Base-by-base conservation (phyloP, 352 stramenopile genomes). In the Globisporangium cederbergense region DNA sequence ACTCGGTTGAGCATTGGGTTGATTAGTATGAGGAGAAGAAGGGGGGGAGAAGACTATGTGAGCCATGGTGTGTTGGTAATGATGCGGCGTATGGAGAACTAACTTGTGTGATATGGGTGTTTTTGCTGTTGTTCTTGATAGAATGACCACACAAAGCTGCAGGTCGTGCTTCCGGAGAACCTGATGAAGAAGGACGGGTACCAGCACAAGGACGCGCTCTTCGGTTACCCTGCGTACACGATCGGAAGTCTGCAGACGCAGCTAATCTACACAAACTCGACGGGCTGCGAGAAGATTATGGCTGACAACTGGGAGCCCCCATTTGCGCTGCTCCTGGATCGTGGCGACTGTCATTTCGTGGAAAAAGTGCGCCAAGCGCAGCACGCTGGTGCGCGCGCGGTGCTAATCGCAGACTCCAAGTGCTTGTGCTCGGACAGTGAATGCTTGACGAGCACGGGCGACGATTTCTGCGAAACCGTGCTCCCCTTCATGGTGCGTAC, bases 381-480 rank as follows among this genome's bases (percentile, higher is more conserved):
- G 79, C 86, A 96, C 52, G 76, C 89, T 2, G 96, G 97, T 4
- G 96, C 96, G 7, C 83, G 94, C 20, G 97, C 88, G 14, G 94
- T 98, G 56, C 83, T 99, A 38, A 98, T 99, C 72, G 96, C 91
- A 42, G 96, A 99, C 79, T 97, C 97, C 81, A 96, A 93, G 58
- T 99, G 97, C 75, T 70, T 98, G 43, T 99, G 97, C 81, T 81
- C 74, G 43, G 91, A 97, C 61, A 79, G 81, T 28, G 80, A 88
- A 78, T 93, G 76, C 68, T 65, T 93, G 50, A 64, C 67, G 42
- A 77, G 76, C 58, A 93, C 86, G 60, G 83, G 83, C 54, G 83
- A 94, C 62, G 74, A 93, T 58, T 83, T 83, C 57, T 98, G 92
- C 70, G 90, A 98, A 79, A 90, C 78, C 1, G 82, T 90, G 57